Evolutionary conservation across 148 eudicot genomes (phyloP).

Genomic region (Fagopyrum tataricum): DNA sequence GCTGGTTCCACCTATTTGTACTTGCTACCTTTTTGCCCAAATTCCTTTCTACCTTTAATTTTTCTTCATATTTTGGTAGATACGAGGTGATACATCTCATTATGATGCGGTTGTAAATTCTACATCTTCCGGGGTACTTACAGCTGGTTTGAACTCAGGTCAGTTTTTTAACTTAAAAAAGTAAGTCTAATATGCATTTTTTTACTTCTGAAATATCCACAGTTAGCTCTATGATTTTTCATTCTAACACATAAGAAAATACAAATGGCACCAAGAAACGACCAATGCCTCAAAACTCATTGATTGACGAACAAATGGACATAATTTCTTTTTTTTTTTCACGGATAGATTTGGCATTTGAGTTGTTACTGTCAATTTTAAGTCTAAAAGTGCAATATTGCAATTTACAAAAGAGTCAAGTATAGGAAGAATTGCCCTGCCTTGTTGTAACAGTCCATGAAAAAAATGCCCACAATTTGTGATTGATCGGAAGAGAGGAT

Average conservation of each 20-base stretch:
- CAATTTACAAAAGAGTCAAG: too few species aligned
- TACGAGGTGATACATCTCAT: conserved; percentile 88
- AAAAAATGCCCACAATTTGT: too few species aligned
- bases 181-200: neutral
- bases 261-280: too few species aligned
- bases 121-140: conserved; percentile 84
- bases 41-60: neutral
- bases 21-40: neutral
- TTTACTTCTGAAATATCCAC: neutral
- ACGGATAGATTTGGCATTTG: too few species aligned
- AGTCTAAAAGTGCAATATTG: too few species aligned
- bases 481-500: too few species aligned
- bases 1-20: too few species aligned
- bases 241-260: neutral
- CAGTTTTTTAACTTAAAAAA: neutral
- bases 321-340: too few species aligned
- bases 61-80: conserved; percentile 27
- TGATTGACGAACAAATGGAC: neutral
- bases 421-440: too few species aligned
- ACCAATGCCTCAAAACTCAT: neutral
- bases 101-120: conserved; percentile 97
- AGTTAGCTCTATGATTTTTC: neutral
- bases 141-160: conserved; percentile 95
- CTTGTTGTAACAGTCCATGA: too few species aligned
- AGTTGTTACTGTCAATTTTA: too few species aligned